A percentile compares a stretch with the other conserved stretches of the same genome.
Evolutionary conservation across 163 green algal species (phyloP).

Genomic region (Chlamydomonas reinhardtii): DNA sequence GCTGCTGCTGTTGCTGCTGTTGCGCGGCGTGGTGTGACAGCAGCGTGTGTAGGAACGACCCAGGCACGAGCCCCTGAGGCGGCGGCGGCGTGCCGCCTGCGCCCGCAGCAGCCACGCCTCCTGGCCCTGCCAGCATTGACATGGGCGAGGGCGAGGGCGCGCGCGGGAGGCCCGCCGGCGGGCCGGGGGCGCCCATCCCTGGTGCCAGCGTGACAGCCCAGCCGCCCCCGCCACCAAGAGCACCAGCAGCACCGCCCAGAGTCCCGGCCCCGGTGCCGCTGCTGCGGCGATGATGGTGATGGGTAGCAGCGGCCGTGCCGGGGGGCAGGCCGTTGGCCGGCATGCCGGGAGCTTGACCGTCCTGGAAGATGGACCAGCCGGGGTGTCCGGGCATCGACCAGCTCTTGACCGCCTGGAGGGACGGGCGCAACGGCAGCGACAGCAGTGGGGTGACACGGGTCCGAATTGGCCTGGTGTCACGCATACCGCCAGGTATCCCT

Average conservation of each 20-base stretch:
- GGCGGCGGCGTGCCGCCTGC: neutral
- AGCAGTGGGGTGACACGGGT: too few relatives aligned
- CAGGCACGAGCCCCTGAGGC: neutral
- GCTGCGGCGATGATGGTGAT: neutral
- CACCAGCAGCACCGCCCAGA: neutral
- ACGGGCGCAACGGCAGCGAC: too few relatives aligned
- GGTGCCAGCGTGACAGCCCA: neutral
- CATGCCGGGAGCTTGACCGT: neutral
- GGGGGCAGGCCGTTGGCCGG: too few relatives aligned
- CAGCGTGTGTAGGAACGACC: neutral
- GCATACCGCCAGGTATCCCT: too few relatives aligned
- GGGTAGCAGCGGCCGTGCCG: neutral
- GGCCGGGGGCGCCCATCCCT: neutral
- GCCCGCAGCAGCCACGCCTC: neutral
- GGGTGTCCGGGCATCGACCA: constrained; percentile 80
- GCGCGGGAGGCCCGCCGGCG: too few relatives aligned
- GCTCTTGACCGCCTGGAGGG: constrained; percentile 56
- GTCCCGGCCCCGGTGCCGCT: neutral
- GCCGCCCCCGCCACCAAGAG: neutral
- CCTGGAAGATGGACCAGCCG: constrained; percentile 81
- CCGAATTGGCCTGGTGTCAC: too few relatives aligned
- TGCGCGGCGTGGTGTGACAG: neutral
- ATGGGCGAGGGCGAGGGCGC: neutral
- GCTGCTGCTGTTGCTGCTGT: neutral
- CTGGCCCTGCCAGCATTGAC: too few relatives aligned